Base-by-base conservation (phyloP, 148 eudicot species). In the Dysphania ambrosioides region DNA sequence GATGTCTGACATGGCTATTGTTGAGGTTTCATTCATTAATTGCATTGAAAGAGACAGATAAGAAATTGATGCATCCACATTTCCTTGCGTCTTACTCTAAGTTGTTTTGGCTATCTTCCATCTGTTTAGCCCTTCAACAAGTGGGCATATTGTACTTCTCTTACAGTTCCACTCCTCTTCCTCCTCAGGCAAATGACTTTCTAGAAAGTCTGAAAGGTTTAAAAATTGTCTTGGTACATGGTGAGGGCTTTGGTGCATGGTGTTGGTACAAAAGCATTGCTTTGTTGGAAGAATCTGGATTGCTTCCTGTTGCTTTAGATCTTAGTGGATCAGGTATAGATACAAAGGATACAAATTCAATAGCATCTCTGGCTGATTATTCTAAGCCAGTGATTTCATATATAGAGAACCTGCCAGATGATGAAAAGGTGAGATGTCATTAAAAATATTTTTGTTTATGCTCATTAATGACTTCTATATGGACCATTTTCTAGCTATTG, bases 241-340 rank as follows among this genome's bases (percentile, higher is more conserved):
- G 99, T 32, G 99, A 90, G 86, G 99, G 99, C 24, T 95, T 95
- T 81, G 99, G 99, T 66, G 99, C 99, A 70, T 95, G 99, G 99
- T 92, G 99, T 80, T 95, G 99, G 99, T 95, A 92, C 80, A 95
- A 92, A 87, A 95, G 78, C 77, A 90, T 95, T 85, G 93, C 99
- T 47, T 79, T 86, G 42, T 75, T 95, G 74, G 97, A 95, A 82
- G 99, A 95, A 77, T 79, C 92, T 24, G 97, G 97, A 70, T 79
- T 95, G 71, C 68, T 78, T 71, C 91, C 99, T 30, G 78, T 83
- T 77, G 97, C 96, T 64, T 78, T 95, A 71, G 99, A 95, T 85
- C 93, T 95, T 36, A 73, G 87, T 30, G 99, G 97, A 67, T 95
- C 97, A 73, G 99, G 99, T 66, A 95, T 92, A 32, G 84, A 95